Conservation (phyloP, 306 rosid species). For the Prunus mume region DNA sequence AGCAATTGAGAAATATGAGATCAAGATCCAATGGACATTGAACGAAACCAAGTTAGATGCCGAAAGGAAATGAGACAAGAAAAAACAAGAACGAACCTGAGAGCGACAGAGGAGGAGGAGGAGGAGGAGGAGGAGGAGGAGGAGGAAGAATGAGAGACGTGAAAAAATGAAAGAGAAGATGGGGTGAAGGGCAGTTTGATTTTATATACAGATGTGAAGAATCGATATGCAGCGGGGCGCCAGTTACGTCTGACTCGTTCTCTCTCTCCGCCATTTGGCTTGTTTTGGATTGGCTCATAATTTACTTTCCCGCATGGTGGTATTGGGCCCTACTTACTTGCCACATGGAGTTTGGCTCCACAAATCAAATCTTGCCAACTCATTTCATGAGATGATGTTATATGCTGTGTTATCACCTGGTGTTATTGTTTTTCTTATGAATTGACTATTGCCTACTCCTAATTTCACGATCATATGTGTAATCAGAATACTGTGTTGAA, state of each 20-base stretch:
- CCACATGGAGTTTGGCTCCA: neutral
- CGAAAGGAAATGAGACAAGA: neutral
- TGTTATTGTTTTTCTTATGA: no score
- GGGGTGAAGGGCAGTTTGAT: neutral
- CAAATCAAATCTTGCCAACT: slow-evolving; percentile 4
- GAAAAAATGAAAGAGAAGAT: neutral
- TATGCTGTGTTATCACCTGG: no score
- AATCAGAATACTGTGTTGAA: no score
- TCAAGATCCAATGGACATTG: neutral
- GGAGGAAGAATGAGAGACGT: neutral
- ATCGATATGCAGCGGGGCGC: neutral
- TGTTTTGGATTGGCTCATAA: neutral
- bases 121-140: no score
- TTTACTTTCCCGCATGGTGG: neutral
- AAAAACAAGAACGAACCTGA: neutral
- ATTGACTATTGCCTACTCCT: neutral
- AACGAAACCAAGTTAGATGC: neutral
- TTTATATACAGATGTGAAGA: neutral
- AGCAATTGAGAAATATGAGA: neutral
- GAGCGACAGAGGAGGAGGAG: neutral
- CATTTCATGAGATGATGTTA: neutral
- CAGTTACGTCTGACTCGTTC: slow-evolving; percentile 26
- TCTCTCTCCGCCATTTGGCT: neutral
- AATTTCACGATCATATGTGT: neutral
- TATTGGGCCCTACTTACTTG: neutral